Percentiles rank a stretch among this genome's conserved stretches.
Evolutionary conservation across 495 filamentous ascomycete genomes (phyloP).

Genomic region (Terfezia boudieri): DNA sequence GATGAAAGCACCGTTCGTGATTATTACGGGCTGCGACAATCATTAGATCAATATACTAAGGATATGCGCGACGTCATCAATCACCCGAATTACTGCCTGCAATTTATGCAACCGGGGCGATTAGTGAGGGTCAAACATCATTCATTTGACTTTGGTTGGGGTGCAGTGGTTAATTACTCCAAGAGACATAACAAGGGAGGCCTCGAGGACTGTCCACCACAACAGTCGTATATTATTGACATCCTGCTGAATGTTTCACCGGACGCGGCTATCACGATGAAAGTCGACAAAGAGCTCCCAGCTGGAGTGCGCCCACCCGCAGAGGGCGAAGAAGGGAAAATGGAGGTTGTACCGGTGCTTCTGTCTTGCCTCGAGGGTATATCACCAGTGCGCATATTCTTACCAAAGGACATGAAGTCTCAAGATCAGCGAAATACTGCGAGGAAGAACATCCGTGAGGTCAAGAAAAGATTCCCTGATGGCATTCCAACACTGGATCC

Average conservation of each 20-base stretch:
- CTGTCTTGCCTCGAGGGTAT: slow-evolving; percentile 65
- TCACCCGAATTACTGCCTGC: slow-evolving; percentile 61
- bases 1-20: slow-evolving; percentile 79
- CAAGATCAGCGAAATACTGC: slow-evolving; percentile 38
- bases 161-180: slow-evolving; percentile 50
- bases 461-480: slow-evolving; percentile 72
- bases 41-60: slow-evolving; percentile 55
- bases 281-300: slow-evolving; percentile 35
- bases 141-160: slow-evolving; percentile 79
- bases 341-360: slow-evolving; percentile 69
- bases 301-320: slow-evolving; percentile 37
- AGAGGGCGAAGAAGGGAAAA: slow-evolving; percentile 43
- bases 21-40: slow-evolving; percentile 68
- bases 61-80: slow-evolving; percentile 77
- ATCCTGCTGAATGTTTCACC: slow-evolving; percentile 52
- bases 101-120: slow-evolving; percentile 61
- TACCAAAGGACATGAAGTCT: slow-evolving; percentile 48
- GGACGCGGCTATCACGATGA: slow-evolving; percentile 33
- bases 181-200: slow-evolving; percentile 36
- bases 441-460: slow-evolving; percentile 47
- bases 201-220: slow-evolving; percentile 40
- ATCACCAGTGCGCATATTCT: slow-evolving; percentile 51
- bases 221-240: slow-evolving; percentile 60
- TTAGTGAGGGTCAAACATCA: slow-evolving; percentile 62
- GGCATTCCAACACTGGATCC: slow-evolving; percentile 74